Evolutionary conservation across 306 rosid species (phyloP), one percentile per base, ranked within the genome.

Genomic region (Cucurbita ficifolia): DNA sequence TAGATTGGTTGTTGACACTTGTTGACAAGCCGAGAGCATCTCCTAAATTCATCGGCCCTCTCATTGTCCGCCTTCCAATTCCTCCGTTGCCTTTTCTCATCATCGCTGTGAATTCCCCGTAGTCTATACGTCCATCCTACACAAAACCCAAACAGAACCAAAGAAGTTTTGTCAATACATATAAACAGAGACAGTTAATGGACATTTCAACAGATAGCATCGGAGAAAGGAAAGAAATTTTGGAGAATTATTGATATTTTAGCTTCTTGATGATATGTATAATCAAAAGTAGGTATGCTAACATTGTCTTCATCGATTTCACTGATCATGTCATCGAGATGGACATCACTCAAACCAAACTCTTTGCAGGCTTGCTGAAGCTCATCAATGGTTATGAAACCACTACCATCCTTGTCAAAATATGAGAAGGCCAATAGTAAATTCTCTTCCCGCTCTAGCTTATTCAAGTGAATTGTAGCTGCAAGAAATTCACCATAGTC

Each of bases 401-500:
- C 87, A 22, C 87, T 84, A n/a, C 81, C 81, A 54, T 84, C 87
- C 65, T 84, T 84, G 78, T 84, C 87, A 12, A 84, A 84, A 57
- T 81, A 84, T 1, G 87, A 76, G 77, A 84, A 84, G 14, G 87
- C 87, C 1, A 81, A 76, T 53, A 81, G 2, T 48, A 84, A 57
- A 75, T 84, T 84, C 77, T 84, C 87, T 38, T 84, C 85, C 74
- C 87, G 79, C 69, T 84, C 84, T 77, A 81, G 11, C 83, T 84
- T 84, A 76, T 84, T 84, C 79, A 84, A 69, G 73, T 84, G 87
- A 75, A 84, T 79, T 8, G 87, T 84, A 5, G 87, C 84, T 13
- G 87, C 87, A 70, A 84, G 87, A 55, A 84, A 84, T 69, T 84
- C 87, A 0, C 87, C 84, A 38, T 84, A 84, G 50, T 84, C 85